Base-by-base conservation (phyloP, 1,284 basidiomycete species). In the Boletus mariae region DNA sequence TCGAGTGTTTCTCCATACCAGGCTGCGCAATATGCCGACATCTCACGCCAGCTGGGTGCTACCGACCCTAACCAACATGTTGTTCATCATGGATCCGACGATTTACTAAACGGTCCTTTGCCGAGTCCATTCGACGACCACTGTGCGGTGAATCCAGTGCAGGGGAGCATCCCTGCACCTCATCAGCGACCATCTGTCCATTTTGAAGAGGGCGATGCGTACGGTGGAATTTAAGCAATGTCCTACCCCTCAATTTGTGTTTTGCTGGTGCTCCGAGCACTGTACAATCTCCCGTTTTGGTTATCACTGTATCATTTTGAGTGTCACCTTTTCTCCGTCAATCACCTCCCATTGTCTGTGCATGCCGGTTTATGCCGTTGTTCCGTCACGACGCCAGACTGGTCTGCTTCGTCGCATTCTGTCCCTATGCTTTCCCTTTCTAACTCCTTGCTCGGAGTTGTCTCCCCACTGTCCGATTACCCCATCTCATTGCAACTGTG, bases 1-100 rank as follows among this genome's bases (percentile, higher is more conserved):
- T 82, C 82, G 13, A 87, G 85, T 60, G 79, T 87, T 3, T 81
- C 85, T 5, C 85, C 87, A 0, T 86, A 77, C 76, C 87, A 89
- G 63, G 85, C 83, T 25, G 76, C 75, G 0, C 87, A 89, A 65
- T 88, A 88, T 59, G 80, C 73, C n/a, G 84, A 84, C 60, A 87
- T 87, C 53, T 80, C 82, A 2, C 73, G 76, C 57, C 76, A 72
- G 17, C 64, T 89, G 44, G 77, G 80, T 53, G 66, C 75, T 8
- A 59, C 72, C 17, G 68, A 77, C 4, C 78, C 80, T 3, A 62
- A 60, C 35, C 67, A 73, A 44, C 68, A 67, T n/a, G n/a, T n/a
- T 2, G 57, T 37, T 35, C 50, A 52, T 40, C 59, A 50, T 4
- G 17, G 15, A 13, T 12, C 52, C 2, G 12, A 53, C 6, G 56